These are phyloP conservation scores for Vitellaria paradoxa DNA, from an alignment of 179 eudicot genomes.

Conservation along the genomic window DNA sequence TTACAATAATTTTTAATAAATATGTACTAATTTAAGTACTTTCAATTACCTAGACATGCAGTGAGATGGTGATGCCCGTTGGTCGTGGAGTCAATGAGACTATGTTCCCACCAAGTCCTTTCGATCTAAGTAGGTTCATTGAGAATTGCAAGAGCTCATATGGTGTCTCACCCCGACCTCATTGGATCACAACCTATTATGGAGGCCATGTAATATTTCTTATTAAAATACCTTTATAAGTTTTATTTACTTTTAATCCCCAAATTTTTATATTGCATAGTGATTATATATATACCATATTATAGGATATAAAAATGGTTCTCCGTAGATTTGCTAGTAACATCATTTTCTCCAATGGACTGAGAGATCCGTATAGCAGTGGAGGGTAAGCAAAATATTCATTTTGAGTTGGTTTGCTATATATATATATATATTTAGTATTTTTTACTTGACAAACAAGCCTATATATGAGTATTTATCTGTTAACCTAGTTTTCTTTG, in stretches of 20 bases:
- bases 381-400: slow-evolving; percentile 44
- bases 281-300: neutral
- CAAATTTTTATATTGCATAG: neutral
- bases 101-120: slow-evolving; percentile 34
- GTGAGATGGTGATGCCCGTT: slow-evolving; percentile 24
- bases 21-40: no score
- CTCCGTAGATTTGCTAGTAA: slow-evolving; percentile 54
- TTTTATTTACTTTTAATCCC: neutral
- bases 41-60: slow-evolving; percentile 25
- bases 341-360: slow-evolving; percentile 66
- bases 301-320: slow-evolving; percentile 40
- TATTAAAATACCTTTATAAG: neutral
- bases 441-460: neutral
- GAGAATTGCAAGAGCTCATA: slow-evolving; percentile 26
- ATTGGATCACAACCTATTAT: slow-evolving; percentile 57
- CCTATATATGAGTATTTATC: neutral
- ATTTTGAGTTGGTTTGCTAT: neutral
- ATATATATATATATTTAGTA: neutral
- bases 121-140: slow-evolving; percentile 1
- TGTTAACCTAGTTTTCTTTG: neutral
- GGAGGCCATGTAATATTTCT: slow-evolving; percentile 37
- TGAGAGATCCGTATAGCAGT: slow-evolving; percentile 58
- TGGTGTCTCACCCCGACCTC: slow-evolving; percentile 53
- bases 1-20: no score
- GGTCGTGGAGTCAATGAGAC: slow-evolving; percentile 26